Evolutionary conservation across 1,284 basidiomycete species (phyloP).

Genomic region (Schizopora paradoxa): DNA sequence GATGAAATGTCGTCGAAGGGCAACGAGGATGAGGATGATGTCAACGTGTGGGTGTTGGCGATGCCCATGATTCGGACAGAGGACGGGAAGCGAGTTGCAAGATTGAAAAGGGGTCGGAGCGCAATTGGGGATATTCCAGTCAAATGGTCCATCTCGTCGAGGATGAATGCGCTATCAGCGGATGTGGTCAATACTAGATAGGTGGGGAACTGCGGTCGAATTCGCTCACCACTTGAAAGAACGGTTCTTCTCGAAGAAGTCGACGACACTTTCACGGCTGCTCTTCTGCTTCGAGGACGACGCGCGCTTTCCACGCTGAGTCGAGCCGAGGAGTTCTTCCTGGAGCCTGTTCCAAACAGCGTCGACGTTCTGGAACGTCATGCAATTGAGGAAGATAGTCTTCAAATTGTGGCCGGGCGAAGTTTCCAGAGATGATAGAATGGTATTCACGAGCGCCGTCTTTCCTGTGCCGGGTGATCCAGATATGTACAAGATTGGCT

Average conservation of each 20-base stretch:
- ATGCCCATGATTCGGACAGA: slow-evolving; percentile 67
- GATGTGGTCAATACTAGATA: slow-evolving; percentile 2
- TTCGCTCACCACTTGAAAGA: slow-evolving; percentile 50
- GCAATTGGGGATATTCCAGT: slow-evolving; percentile 46
- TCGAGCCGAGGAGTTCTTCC: slow-evolving; percentile 43
- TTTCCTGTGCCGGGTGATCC: slow-evolving; percentile 79
- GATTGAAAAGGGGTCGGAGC: slow-evolving; percentile 56
- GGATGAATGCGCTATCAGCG: slow-evolving; percentile 55
- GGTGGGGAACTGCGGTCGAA: slow-evolving; percentile 4
- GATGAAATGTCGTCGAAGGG: slow-evolving; percentile 13
- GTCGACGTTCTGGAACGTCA: slow-evolving; percentile 61
- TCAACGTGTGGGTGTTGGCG: slow-evolving; percentile 78
- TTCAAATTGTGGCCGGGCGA: slow-evolving; percentile 36
- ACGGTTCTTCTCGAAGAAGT: slow-evolving; percentile 26
- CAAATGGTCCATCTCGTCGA: slow-evolving; percentile 78
- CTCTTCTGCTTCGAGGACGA: slow-evolving; percentile 33
- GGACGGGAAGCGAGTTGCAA: slow-evolving; percentile 45
- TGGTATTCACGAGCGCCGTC: slow-evolving; percentile 69
- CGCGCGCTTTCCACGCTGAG: slow-evolving; percentile 28
- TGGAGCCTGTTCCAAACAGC: slow-evolving; percentile 65
- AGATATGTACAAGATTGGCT: slow-evolving; percentile 59
- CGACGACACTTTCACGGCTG: slow-evolving; percentile 27
- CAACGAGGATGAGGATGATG: slow-evolving; percentile 39
- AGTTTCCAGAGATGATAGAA: slow-evolving; percentile 39
- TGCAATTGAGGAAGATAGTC: slow-evolving; percentile 67